A percentile compares a stretch with the other conserved stretches of the same genome.
These are phyloP conservation scores for Moniliophthora roreri DNA, from an alignment of 1,284 basidiomycete genomes.

Conservation along the genomic window DNA sequence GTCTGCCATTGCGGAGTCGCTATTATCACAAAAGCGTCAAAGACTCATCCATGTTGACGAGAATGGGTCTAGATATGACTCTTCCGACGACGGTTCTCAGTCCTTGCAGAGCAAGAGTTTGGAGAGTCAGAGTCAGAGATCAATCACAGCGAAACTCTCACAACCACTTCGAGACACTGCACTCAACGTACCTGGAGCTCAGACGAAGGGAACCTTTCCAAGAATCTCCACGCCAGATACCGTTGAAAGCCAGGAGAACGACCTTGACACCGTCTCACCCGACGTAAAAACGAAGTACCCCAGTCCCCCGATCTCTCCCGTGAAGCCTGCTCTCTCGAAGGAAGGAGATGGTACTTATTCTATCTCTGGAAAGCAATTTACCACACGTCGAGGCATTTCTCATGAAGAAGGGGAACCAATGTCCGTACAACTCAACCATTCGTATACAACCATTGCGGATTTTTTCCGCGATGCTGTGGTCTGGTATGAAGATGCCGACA, in stretches of 20 bases:
- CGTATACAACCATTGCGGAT: not conserved
- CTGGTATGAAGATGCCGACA: conserved; percentile 6
- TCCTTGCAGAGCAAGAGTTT: no score
- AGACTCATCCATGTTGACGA: no score
- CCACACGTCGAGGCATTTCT: not conserved
- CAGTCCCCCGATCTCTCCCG: conserved; percentile 10
- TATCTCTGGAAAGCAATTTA: no score
- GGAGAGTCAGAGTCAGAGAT: no score
- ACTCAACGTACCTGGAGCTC: not conserved
- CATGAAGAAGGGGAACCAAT: not conserved
- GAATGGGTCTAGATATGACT: no score
- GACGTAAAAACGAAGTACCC: conserved; percentile 3
- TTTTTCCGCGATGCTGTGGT: conserved; percentile 11
- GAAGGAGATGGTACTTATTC: no score
- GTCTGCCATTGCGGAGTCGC: not conserved
- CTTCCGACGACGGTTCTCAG: no score
- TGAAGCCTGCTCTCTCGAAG: not conserved
- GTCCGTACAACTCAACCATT: not conserved
- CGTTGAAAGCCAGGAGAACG: not conserved
- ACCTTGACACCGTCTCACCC: not conserved
- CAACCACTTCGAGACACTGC: not conserved
- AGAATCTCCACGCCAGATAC: not conserved
- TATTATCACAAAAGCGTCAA: not conserved
- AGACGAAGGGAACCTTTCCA: not conserved
- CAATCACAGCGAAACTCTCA: no score